Base-by-base conservation (phyloP, 768 basidiomycete species). In the Chalciporus sphaerocephalus region DNA sequence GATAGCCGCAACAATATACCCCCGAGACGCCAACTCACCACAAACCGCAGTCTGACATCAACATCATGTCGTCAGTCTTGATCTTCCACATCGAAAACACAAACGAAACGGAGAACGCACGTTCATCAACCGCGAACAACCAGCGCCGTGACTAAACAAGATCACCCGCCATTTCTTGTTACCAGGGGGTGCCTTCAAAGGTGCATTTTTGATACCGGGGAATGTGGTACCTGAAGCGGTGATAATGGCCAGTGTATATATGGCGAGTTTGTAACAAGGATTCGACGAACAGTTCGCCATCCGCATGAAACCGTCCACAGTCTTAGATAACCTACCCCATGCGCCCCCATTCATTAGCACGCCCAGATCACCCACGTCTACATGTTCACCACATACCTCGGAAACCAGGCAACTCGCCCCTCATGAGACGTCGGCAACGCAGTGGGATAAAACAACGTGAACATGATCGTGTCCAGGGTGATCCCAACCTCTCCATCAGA, bases 81-180 rank as follows among this genome's bases (percentile, higher is more conserved):
- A 6, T 13, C 23, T 8, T n/a, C 7, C 7, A n/a, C n/a, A n/a
- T n/a, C n/a, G n/a, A n/a, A 8, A 6, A 4, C 6, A 7, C 12
- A 25, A 20, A 15, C 34, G 21, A 22, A 43, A 11, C 11, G 2
- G 5, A 23, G 15, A 16, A 35, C 54, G 28, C 37, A 62, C 57
- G 44, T 75, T 74, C 53, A 71, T 72, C 27, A 67, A 58, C 4
- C 64, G 58, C 8, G 68, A 69, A 41, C 71, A 73, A 13, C 70
- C 70, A 6, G 69, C 64, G 11, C 74, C 74, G 47, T 77, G 74
- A 16, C 70, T 71, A 60, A 74, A 77, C 48, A 76, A 53, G 50
- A 76, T 56, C 7, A 76, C 57, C 0, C 71, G 70, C 64, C 65
- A 70, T 42, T 61, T 58, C 21, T 17, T 15, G 12, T 39, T 41